Base-by-base conservation (phyloP, 352 stramenopile genomes). In the Thalassiosira exigua region DNA sequence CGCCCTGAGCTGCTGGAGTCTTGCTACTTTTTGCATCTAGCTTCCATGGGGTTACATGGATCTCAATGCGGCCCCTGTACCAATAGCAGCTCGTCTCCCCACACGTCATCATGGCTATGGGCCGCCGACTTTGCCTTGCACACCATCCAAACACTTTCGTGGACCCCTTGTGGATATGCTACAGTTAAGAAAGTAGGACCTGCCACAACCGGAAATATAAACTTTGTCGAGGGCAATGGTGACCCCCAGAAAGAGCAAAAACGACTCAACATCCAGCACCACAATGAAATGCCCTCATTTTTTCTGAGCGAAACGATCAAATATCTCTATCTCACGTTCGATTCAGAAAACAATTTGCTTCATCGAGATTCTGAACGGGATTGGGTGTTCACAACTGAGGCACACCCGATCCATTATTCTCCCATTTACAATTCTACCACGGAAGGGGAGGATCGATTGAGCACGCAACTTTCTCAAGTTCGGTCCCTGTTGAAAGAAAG, bases 311-410 rank as follows among this genome's bases (percentile, higher is more conserved):
- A 99, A 89, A 99, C 97, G 2, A 90, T 98, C 30, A 99, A 99
- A 85, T 99, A 99, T 78, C 75, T 99, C 14, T 99, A 98, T 86
- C 76, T 99, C 29, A 95, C 98, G 24, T 99, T 99, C 86, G 97
- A 98, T 57, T 95, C 98, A 44, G 95, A 95, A 22, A 96, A 98
- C 56, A 95, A 97, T 65, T 84, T 98, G 27, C 78, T 92, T 58
- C 76, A 81, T 36, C 71, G 85, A 52, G 77, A 83, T 29, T 89
- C 93, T 32, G 71, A 94, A 7, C 85, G 93, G 21, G 91, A 95
- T 33, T 98, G 97, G 86, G 91, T 98, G 22, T 98, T 98, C 80
- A 98, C 96, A 27, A 99, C 97, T 0, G 97, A 99, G 75, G 97
- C 96, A 2, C 97, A 99, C 84, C 95, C 96, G 48, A 96, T 99